Conservation (phyloP, 1,139 yeast genomes). For the Suhomyces choctaworum region DNA sequence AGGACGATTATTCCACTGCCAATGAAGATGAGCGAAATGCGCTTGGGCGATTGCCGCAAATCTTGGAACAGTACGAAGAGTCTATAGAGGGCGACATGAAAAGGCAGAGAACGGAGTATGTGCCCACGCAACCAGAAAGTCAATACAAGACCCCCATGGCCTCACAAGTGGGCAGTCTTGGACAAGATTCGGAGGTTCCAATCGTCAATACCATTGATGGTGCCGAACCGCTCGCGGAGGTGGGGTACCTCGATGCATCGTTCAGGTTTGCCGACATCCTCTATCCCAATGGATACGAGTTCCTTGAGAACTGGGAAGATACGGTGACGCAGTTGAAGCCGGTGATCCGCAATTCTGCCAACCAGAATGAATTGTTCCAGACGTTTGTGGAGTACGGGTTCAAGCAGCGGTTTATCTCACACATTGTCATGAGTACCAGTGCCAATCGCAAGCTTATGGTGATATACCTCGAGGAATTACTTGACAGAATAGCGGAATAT, state of each 20-base stretch:
- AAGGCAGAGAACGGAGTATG: conserved; percentile 1
- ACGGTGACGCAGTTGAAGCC: conserved; percentile 8
- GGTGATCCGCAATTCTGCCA: conserved; percentile 3
- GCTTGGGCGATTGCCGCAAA: conserved; percentile 4
- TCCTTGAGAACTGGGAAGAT: conserved; percentile 8
- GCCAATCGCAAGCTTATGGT: conserved; percentile 19
- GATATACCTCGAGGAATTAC: conserved; percentile 8
- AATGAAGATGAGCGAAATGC: conserved; percentile 7
- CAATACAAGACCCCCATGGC: conserved; percentile 8
- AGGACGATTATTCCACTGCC: conserved; percentile 12
- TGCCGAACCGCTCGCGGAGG: conserved; percentile 4
- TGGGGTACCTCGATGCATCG: conserved; percentile 6
- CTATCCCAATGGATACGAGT: conserved; percentile 7
- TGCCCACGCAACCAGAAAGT: not conserved
- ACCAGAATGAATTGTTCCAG: conserved; percentile 7
- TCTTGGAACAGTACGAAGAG: conserved; percentile 4
- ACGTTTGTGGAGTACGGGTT: conserved; percentile 27
- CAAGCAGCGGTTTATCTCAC: conserved; percentile 28
- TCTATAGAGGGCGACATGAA: conserved; percentile 3
- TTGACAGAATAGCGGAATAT: conserved; percentile 10
- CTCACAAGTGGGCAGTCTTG: conserved; percentile 4
- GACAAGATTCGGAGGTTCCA: conserved; percentile 1
- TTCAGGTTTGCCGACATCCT: conserved; percentile 7
- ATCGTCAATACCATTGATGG: conserved; percentile 2
- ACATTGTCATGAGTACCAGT: conserved; percentile 28